These are phyloP conservation scores for Annona squamosa DNA, from an alignment of 164 flowering plant species.

Conservation along the genomic window DNA sequence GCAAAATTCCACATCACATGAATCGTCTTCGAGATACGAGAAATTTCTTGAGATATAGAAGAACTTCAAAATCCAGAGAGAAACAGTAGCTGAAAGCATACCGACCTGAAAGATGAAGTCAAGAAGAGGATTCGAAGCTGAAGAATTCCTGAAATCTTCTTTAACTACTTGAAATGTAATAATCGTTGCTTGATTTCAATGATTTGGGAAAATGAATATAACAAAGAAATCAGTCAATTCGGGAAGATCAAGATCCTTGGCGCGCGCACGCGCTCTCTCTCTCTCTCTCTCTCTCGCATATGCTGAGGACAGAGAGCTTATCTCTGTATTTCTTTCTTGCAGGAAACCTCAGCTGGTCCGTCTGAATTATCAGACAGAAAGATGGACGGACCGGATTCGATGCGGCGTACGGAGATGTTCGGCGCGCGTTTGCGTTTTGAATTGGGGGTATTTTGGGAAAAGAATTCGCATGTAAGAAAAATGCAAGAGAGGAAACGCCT, in stretches of 20 bases:
- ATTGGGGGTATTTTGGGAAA: background rate
- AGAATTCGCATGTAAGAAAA: background rate
- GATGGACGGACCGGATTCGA: slow-evolving; percentile 5
- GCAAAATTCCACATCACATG: slow-evolving; percentile 1
- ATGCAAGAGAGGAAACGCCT: background rate
- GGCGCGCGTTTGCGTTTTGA: slow-evolving; percentile 11
- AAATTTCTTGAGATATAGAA: background rate
- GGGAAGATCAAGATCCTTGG: background rate
- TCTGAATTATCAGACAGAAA: background rate
- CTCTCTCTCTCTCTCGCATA: background rate
- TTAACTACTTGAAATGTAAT: background rate
- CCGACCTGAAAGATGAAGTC: slow-evolving; percentile 12
- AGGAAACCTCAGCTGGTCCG: no score
- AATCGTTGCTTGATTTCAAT: background rate
- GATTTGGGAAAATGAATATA: background rate
- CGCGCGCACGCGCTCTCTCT: background rate
- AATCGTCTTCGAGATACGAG: background rate
- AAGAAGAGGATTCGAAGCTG: slow-evolving; percentile 12
- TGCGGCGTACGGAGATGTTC: background rate
- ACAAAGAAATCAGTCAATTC: background rate
- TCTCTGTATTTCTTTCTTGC: background rate
- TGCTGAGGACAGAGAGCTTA: background rate
- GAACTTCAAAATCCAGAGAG: background rate
- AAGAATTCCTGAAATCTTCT: slow-evolving; percentile 9
- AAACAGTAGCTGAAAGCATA: background rate